Base-by-base conservation (phyloP, 345 rosid genomes). In the Brassica cretica region DNA sequence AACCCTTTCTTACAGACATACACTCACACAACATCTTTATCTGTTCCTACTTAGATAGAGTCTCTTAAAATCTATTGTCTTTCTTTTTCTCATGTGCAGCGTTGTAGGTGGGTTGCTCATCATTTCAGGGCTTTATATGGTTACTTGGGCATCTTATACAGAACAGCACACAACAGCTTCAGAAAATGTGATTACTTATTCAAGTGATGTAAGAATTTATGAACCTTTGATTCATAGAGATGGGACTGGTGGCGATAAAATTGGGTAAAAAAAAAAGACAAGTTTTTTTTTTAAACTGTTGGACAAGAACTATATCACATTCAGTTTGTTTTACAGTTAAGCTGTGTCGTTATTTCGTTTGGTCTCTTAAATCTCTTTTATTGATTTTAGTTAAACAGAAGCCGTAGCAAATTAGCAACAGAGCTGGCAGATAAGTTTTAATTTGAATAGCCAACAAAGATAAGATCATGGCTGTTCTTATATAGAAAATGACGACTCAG, bases 101-200 rank as follows among this genome's bases (percentile, higher is more conserved):
- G 63, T 94, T 58, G 37, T 90, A 27, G 98, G 97, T 1, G 98
- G 98, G 64, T 77, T 85, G 37, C 89, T 94, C 14, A 94, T 94
- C 70, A 85, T 94, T 12, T 84, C 81, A 0, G 97, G 98, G 30
- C 93, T 94, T 24, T 94, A 94, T 85, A 41, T 86, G 87, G 97
- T 94, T 61, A 94, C 97, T 29, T 92, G 98, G 98, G 98, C 91
- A 60, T 88, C 93, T 16, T 84, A 88, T 69, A 79, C 84, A 78
- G 98, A 73, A 14, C 82, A 89, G 49, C 75, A 51, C 63, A 84
- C 82, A 72, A 66, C 80, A 5, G 32, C 74, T 60, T 15, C 37
- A 0, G 84, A 75, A 55, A 70, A 60, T 39, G 78, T 70, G 51
- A 65, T 41, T 39, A 29, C 60, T 71, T 51, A 70, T 53, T 77